Conservation (phyloP, 23 red algal species). For the Gracilaria domingensis region DNA sequence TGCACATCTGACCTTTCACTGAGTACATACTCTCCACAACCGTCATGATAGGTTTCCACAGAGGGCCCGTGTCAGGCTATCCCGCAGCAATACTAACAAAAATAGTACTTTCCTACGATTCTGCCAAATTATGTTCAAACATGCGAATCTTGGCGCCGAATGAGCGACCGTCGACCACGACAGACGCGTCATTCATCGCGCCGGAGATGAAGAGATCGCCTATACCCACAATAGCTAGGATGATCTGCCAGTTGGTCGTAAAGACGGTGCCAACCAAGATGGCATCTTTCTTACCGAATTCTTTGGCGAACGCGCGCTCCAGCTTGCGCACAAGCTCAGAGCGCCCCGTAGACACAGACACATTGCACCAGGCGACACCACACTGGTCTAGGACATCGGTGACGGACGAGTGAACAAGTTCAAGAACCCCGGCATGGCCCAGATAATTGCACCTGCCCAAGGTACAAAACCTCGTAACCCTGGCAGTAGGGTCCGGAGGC, state of each 20-base stretch:
- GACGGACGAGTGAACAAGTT: slow-evolving; percentile 81
- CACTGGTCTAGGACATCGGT: slow-evolving; percentile 80
- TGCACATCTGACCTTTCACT: no score
- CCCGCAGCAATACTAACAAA: slow-evolving; percentile 81
- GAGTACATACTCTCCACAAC: slow-evolving; percentile 99
- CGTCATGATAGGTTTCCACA: slow-evolving; percentile 92
- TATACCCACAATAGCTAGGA: slow-evolving; percentile 87
- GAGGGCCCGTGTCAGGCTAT: slow-evolving; percentile 73
- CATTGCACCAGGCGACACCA: no score
- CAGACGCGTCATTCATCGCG: slow-evolving; percentile 92
- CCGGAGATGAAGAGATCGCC: slow-evolving; percentile 90
- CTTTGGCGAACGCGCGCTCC: slow-evolving; percentile 85
- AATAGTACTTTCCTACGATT: slow-evolving; percentile 75
- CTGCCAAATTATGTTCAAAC: no score
- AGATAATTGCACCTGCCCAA: slow-evolving; percentile 98
- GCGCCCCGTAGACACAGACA: no score
- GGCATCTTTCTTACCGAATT: slow-evolving; percentile 83
- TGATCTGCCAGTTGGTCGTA: no score
- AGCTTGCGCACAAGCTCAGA: slow-evolving; percentile 69
- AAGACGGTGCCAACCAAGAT: slow-evolving; percentile 95
- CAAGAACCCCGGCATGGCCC: slow-evolving; percentile 95
- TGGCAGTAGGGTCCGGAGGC: slow-evolving; percentile 36
- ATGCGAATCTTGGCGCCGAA: slow-evolving; percentile 87
- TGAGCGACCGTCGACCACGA: slow-evolving; percentile 88
- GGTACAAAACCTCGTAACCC: slow-evolving; percentile 68